Evolutionary conservation across 2,329 filamentous ascomycete species (phyloP).

Genomic region (Claviceps pazoutovae): DNA sequence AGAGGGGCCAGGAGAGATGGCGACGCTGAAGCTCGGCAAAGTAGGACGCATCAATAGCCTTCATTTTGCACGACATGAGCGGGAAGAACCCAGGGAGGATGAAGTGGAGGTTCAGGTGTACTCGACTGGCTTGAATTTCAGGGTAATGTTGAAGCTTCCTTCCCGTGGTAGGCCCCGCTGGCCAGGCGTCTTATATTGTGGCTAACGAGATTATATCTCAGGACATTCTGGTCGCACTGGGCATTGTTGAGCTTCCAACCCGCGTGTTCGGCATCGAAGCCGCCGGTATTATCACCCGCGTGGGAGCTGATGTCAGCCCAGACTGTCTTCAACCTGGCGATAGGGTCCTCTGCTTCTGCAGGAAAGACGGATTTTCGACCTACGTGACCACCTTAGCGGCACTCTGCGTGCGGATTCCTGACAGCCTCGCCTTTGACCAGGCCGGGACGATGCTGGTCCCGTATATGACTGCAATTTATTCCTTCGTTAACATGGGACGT

Average conservation of each 20-base stretch:
- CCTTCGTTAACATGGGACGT: conserved; percentile 3
- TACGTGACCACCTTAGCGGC: neutral
- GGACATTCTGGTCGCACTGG: conserved; percentile 7
- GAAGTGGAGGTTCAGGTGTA: conserved; percentile 1
- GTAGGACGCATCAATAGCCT: neutral
- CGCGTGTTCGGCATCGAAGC: conserved; percentile 16
- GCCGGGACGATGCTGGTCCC: conserved; percentile 20
- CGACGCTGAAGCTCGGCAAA: neutral
- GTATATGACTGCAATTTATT: conserved; percentile 17
- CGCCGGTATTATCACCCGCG: conserved; percentile 11
- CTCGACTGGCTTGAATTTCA: conserved; percentile 2
- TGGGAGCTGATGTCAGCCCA: conserved; percentile 6
- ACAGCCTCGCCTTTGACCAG: conserved; percentile 17
- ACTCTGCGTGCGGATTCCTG: neutral
- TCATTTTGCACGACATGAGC: neutral
- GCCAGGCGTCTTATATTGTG: neutral
- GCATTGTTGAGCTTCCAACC: conserved; percentile 1
- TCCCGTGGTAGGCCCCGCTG: too few species aligned
- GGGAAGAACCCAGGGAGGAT: neutral
- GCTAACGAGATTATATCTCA: neutral
- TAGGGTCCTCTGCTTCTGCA: conserved; percentile 14
- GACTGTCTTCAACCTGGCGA: conserved; percentile 17
- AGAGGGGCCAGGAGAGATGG: neutral
- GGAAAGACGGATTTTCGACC: neutral
- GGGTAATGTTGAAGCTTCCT: neutral